phyloP scores from a whole-genome alignment of 2,329 filamentous ascomycete species.

The Fusarium temperatum region DNA sequence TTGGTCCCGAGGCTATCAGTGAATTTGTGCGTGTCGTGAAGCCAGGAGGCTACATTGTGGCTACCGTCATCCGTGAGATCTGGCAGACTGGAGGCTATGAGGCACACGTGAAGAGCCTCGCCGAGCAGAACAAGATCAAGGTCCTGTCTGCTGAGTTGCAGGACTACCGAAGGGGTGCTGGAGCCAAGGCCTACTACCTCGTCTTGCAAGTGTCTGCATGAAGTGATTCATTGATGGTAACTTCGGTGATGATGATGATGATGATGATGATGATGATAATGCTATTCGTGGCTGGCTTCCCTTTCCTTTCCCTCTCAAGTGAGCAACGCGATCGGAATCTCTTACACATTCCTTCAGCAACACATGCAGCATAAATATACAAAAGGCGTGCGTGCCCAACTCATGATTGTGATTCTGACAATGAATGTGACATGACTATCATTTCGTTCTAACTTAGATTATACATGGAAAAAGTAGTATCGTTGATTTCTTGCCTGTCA shows the following conservation, averaged over 20 bases:
- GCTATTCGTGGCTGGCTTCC: conserved; percentile 4
- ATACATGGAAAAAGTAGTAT: too few relatives aligned
- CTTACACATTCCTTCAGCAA: conserved; percentile 33
- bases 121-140: conserved; percentile 42
- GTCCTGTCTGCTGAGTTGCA: conserved; percentile 43
- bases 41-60: conserved; percentile 57
- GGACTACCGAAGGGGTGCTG: conserved; percentile 46
- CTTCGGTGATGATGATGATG: conserved; percentile 16
- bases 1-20: conserved; percentile 58
- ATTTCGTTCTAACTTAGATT: not conserved
- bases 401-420: not conserved
- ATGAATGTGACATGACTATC: conserved; percentile 6
- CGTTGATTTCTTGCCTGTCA: not conserved
- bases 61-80: conserved; percentile 60
- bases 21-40: conserved; percentile 62
- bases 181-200: conserved; percentile 45
- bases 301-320: not conserved
- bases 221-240: conserved; percentile 19
- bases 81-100: conserved; percentile 60
- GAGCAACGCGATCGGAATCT: conserved; percentile 10
- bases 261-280: conserved; percentile 15
- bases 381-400: not conserved
- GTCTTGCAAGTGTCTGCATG: conserved; percentile 40
- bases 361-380: conserved; percentile 24
- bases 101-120: conserved; percentile 49